Evolutionary conservation across 1,284 basidiomycete species (phyloP).

Genomic region (Anthracocystis setariae): DNA sequence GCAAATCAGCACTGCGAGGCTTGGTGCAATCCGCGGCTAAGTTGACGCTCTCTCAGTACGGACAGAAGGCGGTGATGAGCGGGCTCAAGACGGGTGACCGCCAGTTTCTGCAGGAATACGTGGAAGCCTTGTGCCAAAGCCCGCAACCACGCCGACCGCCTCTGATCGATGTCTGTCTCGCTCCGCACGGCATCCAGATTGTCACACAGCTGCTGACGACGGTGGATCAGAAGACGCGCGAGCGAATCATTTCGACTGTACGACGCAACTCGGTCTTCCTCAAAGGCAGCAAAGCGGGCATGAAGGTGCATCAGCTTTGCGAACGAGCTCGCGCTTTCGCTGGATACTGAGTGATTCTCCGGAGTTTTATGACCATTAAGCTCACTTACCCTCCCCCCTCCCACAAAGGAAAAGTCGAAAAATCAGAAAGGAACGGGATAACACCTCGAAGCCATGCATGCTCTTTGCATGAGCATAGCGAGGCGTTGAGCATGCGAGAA

Average conservation of each 20-base stretch:
- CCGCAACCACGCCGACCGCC: slow-evolving; percentile 54
- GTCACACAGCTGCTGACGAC: slow-evolving; percentile 67
- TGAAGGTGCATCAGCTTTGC: slow-evolving; percentile 64
- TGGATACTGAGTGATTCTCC: slow-evolving; percentile 48
- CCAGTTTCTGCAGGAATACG: slow-evolving; percentile 48
- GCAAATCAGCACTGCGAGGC: slow-evolving; percentile 36
- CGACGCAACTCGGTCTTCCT: slow-evolving; percentile 62
- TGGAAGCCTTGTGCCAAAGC: slow-evolving; percentile 52
- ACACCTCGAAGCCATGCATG: too few relatives aligned
- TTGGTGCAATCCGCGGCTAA: slow-evolving; percentile 45
- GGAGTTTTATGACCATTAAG: too few relatives aligned
- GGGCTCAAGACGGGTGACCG: slow-evolving; percentile 56
- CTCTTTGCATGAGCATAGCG: too few relatives aligned
- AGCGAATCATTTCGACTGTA: slow-evolving; percentile 59
- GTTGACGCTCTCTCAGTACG: slow-evolving; percentile 62
- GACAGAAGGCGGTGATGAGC: slow-evolving; percentile 64
- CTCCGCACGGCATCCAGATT: slow-evolving; percentile 64
- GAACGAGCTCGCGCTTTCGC: slow-evolving; percentile 65
- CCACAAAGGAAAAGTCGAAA: too few relatives aligned
- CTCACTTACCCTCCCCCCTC: too few relatives aligned
- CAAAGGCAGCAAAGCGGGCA: slow-evolving; percentile 64
- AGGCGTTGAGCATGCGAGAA: background rate
- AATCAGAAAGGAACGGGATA: background rate
- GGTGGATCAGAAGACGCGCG: slow-evolving; percentile 47
- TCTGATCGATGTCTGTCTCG: slow-evolving; percentile 60